phyloP scores from a whole-genome alignment of 1,284 basidiomycete genomes.

The Xerocomus nothofagi region DNA sequence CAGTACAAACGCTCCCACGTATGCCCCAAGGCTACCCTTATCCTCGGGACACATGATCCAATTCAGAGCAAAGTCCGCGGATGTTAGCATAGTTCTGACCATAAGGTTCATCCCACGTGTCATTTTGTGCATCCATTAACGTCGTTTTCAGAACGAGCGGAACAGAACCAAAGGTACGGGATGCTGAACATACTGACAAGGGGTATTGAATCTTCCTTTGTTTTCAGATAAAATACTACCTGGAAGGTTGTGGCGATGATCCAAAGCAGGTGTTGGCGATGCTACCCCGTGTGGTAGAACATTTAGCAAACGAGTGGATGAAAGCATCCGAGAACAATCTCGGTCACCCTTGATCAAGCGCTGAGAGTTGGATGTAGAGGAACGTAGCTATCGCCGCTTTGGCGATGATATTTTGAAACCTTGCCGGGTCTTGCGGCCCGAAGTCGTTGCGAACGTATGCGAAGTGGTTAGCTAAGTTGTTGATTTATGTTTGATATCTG shows the following conservation, averaged over 20 bases:
- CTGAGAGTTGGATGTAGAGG: slow-evolving; percentile 3
- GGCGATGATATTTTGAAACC: too few relatives aligned
- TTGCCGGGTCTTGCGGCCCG: too few relatives aligned
- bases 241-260: slow-evolving; percentile 69
- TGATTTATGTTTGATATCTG: too few relatives aligned
- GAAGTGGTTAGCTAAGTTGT: too few relatives aligned
- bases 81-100: slow-evolving; percentile 60
- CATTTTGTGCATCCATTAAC: neutral
- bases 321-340: slow-evolving; percentile 59
- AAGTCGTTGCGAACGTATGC: too few relatives aligned
- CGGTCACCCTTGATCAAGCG: slow-evolving; percentile 39
- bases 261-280: slow-evolving; percentile 43
- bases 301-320: slow-evolving; percentile 69
- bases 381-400: neutral
- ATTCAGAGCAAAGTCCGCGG: slow-evolving; percentile 56
- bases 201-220: neutral
- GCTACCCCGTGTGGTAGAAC: slow-evolving; percentile 53
- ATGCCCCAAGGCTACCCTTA: slow-evolving; percentile 62
- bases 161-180: slow-evolving; percentile 78
- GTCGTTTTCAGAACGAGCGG: slow-evolving; percentile 65
- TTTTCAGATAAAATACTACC: slow-evolving; percentile 76
- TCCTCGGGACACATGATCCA: slow-evolving; percentile 86
- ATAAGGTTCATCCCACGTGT: slow-evolving; percentile 47
- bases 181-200: neutral
- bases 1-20: slow-evolving; percentile 65